Conservation (phyloP, 805 yeast species). For the Saccharomyces kudriavzevii region DNA sequence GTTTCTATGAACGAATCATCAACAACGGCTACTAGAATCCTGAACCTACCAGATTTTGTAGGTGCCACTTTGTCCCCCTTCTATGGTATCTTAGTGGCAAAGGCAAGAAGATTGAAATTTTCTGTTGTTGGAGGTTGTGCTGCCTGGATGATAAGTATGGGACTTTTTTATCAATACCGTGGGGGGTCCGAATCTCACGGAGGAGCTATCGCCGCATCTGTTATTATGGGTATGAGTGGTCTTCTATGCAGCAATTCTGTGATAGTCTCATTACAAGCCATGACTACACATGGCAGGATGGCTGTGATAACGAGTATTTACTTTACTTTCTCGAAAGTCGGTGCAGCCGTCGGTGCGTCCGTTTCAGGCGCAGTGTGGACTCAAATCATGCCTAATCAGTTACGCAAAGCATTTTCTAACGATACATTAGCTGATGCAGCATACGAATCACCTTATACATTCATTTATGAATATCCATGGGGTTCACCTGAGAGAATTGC, state of each 20-base stretch:
- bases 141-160: conserved; percentile 50
- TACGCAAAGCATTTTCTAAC: neutral
- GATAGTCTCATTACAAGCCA: neutral
- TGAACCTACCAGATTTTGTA: conserved; percentile 48
- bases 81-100: conserved; percentile 33
- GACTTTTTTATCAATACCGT: conserved; percentile 42
- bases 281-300: neutral
- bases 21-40: conserved; percentile 50
- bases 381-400: neutral
- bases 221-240: neutral
- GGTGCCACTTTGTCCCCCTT: conserved; percentile 42
- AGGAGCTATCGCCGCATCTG: conserved; percentile 41
- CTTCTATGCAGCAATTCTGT: neutral
- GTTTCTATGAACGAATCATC: conserved; percentile 45
- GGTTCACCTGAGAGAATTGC: conserved; percentile 47
- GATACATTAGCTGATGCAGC: conserved; percentile 31
- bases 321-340: conserved; percentile 44
- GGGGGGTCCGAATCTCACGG: conserved; percentile 40
- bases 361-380: conserved; percentile 19
- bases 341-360: conserved; percentile 55
- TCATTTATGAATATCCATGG: conserved; percentile 42
- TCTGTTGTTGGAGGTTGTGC: conserved; percentile 49
- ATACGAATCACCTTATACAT: conserved; percentile 43
- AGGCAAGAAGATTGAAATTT: conserved; percentile 35
- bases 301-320: neutral